These are phyloP conservation scores for Taxawa tesnikishii DNA, from an alignment of 2,329 filamentous ascomycete genomes.

Conservation along the genomic window DNA sequence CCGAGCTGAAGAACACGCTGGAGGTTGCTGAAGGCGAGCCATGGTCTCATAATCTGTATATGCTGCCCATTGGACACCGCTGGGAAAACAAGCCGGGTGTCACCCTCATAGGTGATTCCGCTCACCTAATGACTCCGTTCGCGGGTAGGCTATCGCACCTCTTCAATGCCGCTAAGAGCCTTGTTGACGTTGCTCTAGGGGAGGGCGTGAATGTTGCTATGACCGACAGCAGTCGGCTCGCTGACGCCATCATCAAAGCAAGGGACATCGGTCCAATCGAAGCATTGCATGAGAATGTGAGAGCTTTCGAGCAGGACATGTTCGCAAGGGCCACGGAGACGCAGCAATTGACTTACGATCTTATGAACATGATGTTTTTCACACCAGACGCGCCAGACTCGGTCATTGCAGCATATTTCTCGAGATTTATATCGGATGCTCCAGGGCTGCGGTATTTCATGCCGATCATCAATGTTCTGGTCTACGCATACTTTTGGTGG, in stretches of 20 bases:
- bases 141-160: conserved; percentile 6
- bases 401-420: conserved; percentile 27
- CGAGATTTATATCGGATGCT: conserved; percentile 10
- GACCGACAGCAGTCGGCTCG: conserved; percentile 22
- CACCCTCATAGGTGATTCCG: conserved; percentile 29
- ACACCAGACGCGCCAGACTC: conserved; percentile 32
- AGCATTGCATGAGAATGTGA: conserved; percentile 11
- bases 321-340: conserved; percentile 21
- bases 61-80: conserved; percentile 25
- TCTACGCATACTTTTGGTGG: conserved; percentile 16
- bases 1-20: conserved; percentile 15
- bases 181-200: conserved; percentile 14
- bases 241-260: conserved; percentile 20
- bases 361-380: conserved; percentile 36
- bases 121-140: conserved; percentile 26
- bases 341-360: conserved; percentile 28
- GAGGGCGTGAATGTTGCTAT: conserved; percentile 27
- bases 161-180: not conserved
- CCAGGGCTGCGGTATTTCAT: conserved; percentile 11
- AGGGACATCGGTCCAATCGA: conserved; percentile 1
- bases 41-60: conserved; percentile 21
- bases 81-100: conserved; percentile 25
- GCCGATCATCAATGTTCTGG: conserved; percentile 11
- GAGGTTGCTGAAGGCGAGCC: conserved; percentile 12
- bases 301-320: conserved; percentile 24